Percentiles rank a stretch among this genome's conserved stretches.
These are phyloP conservation scores for Pleurostoma richardsiae DNA, from an alignment of 2,329 filamentous ascomycete species.

Conservation along the genomic window DNA sequence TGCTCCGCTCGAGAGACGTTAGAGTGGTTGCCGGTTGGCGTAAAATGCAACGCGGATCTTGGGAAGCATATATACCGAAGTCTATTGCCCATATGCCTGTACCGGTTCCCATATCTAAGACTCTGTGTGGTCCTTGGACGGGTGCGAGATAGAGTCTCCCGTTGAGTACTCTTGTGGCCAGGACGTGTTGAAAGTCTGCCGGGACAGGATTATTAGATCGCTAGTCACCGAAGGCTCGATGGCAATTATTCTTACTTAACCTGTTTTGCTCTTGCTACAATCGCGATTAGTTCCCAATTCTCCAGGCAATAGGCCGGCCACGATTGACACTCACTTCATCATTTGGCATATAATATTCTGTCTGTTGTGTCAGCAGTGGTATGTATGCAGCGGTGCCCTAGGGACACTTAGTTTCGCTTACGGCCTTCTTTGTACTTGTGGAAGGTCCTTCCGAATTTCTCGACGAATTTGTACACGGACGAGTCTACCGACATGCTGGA, in stretches of 20 bases:
- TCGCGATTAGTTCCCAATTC: too few species aligned
- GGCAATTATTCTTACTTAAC: too few species aligned
- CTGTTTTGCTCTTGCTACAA: too few species aligned
- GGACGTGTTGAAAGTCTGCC: too few species aligned
- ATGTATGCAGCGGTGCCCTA: too few species aligned
- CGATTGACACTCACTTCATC: too few species aligned
- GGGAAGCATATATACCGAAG: neutral
- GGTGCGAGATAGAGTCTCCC: conserved; percentile 12
- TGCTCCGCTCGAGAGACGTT: conserved; percentile 2
- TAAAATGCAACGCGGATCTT: neutral
- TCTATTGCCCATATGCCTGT: conserved; percentile 15
- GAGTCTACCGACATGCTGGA: neutral
- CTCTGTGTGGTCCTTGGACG: conserved; percentile 8
- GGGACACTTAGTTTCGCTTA: too few species aligned
- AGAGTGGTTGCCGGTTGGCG: neutral
- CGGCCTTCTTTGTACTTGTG: conserved; percentile 8
- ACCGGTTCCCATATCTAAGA: conserved; percentile 14
- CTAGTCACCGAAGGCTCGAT: too few species aligned
- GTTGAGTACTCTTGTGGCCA: conserved; percentile 5
- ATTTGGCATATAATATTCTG: too few species aligned
- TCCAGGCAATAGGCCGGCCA: too few species aligned
- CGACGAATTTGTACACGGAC: conserved; percentile 8
- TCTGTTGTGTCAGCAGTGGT: too few species aligned
- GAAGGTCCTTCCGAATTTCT: conserved; percentile 8
- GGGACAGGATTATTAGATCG: too few species aligned